Base-by-base conservation (phyloP, 768 basidiomycete genomes). In the Suillus weaverae region DNA sequence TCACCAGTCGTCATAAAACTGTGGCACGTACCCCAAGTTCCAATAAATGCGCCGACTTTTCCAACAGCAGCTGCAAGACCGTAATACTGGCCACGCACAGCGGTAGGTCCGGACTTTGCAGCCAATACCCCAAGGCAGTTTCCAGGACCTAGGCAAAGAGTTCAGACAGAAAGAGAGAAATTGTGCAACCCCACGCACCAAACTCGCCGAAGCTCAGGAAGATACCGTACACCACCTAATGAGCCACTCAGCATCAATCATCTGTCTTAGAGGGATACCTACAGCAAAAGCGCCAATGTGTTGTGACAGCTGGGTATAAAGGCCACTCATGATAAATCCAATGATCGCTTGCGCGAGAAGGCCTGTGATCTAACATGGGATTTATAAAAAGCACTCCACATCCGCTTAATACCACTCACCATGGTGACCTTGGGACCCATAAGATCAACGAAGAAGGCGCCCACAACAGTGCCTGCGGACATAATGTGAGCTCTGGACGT, bases 141-240 rank as follows among this genome's bases (percentile, higher is more conserved):
- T 44, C 95, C 95, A 7, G 95, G 93, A 36, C 90, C 86, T 86
- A 61, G 3, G 48, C 18, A 51, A 48, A 20, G 32, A 32, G 67
- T 46, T 71, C 35, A 51, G 41, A 65, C 26, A 13, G 39, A 53
- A 43, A 13, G 36, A 9, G 26, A 32, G n/a, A 22, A 11, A 13
- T 2, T 35, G 62, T 18, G 3, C 13, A 32, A 30, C 57, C 18
- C 43, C 30, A 39, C 32, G 11, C n/a, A 83, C 92, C 93, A 33
- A 94, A 79, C 78, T 97, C 95, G 55, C 95, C 96, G 62, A 95
- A 89, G 71, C 86, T 88, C 70, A 96, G 73, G 85, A 97, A 97
- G 57, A 97, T 86, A 16, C 95, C 96, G 70, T 97, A 97, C 9
- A 97, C 79, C 39, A 96, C 87, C 86, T 88, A 63, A 51, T 46